Conservation (phyloP, 108 stramenopile species). For the Tribonema minus region DNA sequence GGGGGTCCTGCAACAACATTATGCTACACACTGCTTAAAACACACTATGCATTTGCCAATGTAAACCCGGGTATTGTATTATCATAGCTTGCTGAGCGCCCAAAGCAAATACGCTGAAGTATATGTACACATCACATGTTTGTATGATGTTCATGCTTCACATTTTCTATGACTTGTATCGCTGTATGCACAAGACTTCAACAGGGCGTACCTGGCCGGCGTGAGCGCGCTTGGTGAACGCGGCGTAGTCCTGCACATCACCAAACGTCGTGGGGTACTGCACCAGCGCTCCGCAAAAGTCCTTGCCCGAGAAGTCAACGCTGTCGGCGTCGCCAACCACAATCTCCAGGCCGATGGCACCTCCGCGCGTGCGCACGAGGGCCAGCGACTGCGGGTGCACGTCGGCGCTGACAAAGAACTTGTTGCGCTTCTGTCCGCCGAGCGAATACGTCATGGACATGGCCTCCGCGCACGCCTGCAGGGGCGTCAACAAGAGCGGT, state of each 20-base stretch:
- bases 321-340: constrained; percentile 74
- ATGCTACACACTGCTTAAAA: too few species aligned
- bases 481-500: too few species aligned
- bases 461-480: constrained; percentile 86
- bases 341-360: constrained; percentile 79
- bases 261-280: constrained; percentile 99
- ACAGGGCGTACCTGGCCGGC: neutral
- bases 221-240: constrained; percentile 31
- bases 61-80: neutral
- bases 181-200: neutral
- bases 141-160: too few species aligned
- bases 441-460: constrained; percentile 82
- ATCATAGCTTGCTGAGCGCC: neutral
- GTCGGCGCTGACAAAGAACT: constrained; percentile 87
- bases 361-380: constrained; percentile 81
- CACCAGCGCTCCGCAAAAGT: constrained; percentile 88
- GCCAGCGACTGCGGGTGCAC: constrained; percentile 95
- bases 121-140: neutral
- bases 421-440: constrained; percentile 67
- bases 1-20: too few species aligned
- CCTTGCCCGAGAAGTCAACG: constrained; percentile 66
- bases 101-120: neutral
- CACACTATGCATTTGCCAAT: neutral
- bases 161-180: too few species aligned
- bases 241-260: constrained; percentile 18